Conservation (phyloP, 345 rosid genomes). For the Nephelium lappaceum region DNA sequence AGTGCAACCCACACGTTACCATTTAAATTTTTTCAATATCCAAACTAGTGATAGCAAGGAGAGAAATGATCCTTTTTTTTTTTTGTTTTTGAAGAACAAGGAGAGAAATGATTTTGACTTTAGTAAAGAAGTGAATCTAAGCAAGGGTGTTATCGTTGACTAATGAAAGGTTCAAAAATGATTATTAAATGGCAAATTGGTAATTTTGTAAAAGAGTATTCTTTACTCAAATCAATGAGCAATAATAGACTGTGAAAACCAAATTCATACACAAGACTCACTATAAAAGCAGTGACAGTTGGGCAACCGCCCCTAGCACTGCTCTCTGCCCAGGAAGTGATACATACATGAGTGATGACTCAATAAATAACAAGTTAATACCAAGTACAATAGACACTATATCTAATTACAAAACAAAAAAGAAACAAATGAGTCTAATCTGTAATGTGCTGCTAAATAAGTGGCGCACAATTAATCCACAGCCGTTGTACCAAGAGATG, state of each 20-base stretch:
- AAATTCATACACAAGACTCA: background rate
- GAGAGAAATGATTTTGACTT: background rate
- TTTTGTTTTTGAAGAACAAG: too few relatives aligned
- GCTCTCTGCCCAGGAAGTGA: background rate
- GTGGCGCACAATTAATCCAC: background rate
- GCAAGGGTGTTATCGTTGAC: background rate
- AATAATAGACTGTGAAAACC: background rate
- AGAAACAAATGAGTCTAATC: background rate
- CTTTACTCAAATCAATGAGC: background rate
- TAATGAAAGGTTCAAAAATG: background rate
- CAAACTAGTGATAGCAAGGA: background rate
- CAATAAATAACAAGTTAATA: background rate
- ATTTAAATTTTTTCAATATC: too few relatives aligned
- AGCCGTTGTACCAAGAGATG: background rate
- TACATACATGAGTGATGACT: background rate
- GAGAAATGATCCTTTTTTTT: background rate
- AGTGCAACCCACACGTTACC: background rate
- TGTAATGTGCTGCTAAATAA: background rate
- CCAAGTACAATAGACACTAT: background rate
- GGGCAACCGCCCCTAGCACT: background rate
- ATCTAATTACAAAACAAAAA: background rate
- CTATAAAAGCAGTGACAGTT: background rate
- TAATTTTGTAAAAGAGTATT: background rate
- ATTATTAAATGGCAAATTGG: background rate
- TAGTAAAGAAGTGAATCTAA: background rate